These are phyloP conservation scores for Ostreobium quekettii DNA, from an alignment of 139 green algal species.

Conservation along the genomic window DNA sequence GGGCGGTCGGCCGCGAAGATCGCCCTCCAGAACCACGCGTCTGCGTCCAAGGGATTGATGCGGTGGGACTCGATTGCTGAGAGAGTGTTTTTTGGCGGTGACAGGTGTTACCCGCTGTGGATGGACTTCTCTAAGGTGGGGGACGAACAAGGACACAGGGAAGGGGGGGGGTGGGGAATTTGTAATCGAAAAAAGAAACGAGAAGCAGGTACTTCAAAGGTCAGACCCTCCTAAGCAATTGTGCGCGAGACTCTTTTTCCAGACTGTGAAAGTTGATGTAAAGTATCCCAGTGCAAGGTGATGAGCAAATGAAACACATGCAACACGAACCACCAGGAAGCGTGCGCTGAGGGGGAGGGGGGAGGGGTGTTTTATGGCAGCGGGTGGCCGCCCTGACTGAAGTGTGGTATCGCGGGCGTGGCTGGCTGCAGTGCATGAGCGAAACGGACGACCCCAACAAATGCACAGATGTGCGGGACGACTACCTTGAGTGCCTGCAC, in stretches of 20 bases:
- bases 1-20: too few species aligned
- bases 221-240: too few species aligned
- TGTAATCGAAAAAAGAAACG: too few species aligned
- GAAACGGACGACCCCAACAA: slow-evolving; percentile 11
- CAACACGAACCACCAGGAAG: not conserved
- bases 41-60: not conserved
- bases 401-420: too few species aligned
- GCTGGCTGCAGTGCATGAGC: slow-evolving; percentile 19
- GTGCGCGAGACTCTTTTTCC: too few species aligned
- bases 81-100: not conserved
- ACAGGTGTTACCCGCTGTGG: slow-evolving; percentile 17
- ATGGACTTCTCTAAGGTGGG: slow-evolving; percentile 14
- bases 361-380: not conserved
- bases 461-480: slow-evolving; percentile 11
- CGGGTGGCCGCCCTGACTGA: too few species aligned
- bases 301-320: too few species aligned
- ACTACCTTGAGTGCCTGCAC: slow-evolving; percentile 19
- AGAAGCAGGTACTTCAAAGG: too few species aligned
- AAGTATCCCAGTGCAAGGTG: too few species aligned
- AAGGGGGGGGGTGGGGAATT: too few species aligned
- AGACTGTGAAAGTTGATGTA: too few species aligned
- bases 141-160: not conserved
- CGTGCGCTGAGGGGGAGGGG: not conserved
- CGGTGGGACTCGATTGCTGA: not conserved
- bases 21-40: not conserved